A percentile compares a stretch with the other conserved stretches of the same genome.
Evolutionary conservation across 208 protist species (phyloP).

Genomic region (Leishmania tropica): DNA sequence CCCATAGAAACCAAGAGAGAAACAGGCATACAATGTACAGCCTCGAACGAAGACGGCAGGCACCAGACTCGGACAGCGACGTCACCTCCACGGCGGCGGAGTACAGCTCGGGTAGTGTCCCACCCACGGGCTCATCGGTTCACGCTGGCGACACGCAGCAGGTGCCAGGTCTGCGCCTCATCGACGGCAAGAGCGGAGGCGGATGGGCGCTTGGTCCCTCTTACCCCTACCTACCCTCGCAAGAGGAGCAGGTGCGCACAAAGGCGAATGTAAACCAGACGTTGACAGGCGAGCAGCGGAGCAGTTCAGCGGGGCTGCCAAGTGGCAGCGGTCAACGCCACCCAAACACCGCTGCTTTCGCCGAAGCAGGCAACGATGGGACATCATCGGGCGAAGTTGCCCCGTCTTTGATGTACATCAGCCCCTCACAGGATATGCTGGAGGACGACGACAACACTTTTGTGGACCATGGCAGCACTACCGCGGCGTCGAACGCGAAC

Average conservation of each 20-base stretch:
- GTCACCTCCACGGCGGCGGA: slow-evolving; percentile 11
- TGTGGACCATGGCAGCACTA: slow-evolving; percentile 82
- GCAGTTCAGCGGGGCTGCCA: slow-evolving; percentile 6
- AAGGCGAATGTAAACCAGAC: slow-evolving; percentile 29
- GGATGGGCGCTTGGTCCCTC: slow-evolving; percentile 70
- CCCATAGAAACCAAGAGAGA: background rate
- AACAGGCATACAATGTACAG: background rate
- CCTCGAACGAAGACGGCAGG: slow-evolving; percentile 1
- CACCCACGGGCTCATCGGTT: background rate
- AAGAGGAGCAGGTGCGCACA: slow-evolving; percentile 45
- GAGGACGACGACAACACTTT: slow-evolving; percentile 89
- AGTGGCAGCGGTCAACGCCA: slow-evolving; percentile 1
- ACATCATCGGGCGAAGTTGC: slow-evolving; percentile 1
- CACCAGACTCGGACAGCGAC: slow-evolving; percentile 3
- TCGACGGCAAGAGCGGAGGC: slow-evolving; percentile 54
- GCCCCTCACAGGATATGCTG: slow-evolving; percentile 3
- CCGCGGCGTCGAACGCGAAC: slow-evolving; percentile 2
- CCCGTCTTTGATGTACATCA: slow-evolving; percentile 13
- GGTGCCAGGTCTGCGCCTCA: slow-evolving; percentile 46
- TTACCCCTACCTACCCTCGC: slow-evolving; percentile 46
- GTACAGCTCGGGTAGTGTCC: slow-evolving; percentile 4
- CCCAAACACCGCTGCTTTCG: background rate
- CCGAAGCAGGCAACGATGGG: background rate
- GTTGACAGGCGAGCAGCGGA: slow-evolving; percentile 3
- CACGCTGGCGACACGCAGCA: slow-evolving; percentile 12